Evolutionary conservation across 1,284 basidiomycete species (phyloP).

Genomic region (Fistulina hepatica): DNA sequence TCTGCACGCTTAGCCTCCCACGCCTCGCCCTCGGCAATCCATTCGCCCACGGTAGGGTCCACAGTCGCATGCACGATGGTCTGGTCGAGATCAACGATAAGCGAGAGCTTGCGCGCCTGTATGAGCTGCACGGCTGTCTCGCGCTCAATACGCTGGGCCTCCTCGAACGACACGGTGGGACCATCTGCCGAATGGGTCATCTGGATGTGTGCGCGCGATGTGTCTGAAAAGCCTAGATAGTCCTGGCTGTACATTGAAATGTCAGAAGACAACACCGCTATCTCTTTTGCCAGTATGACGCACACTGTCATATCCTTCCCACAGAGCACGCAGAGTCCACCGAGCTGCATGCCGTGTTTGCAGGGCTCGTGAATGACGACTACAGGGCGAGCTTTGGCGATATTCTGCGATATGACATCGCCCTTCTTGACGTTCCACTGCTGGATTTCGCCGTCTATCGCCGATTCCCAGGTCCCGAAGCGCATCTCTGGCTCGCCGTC

Average conservation of each 20-base stretch:
- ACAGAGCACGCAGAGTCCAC: constrained; percentile 87
- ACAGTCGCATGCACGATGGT: constrained; percentile 98
- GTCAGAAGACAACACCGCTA: constrained; percentile 11
- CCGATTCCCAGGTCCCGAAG: constrained; percentile 81
- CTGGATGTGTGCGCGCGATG: constrained; percentile 70
- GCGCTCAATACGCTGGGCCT: constrained; percentile 81
- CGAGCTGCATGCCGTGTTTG: constrained; percentile 87
- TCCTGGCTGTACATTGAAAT: constrained; percentile 48
- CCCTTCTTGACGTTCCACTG: constrained; percentile 54
- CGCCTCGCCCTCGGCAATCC: constrained; percentile 77
- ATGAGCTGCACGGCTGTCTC: constrained; percentile 75
- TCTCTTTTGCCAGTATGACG: constrained; percentile 22
- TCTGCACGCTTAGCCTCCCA: constrained; percentile 45
- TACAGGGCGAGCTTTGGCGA: constrained; percentile 46
- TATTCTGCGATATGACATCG: constrained; percentile 46
- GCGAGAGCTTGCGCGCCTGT: constrained; percentile 69
- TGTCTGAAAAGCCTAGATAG: constrained; percentile 77
- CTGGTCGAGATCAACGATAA: constrained; percentile 98
- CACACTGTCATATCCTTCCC: constrained; percentile 91
- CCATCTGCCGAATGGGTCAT: constrained; percentile 79
- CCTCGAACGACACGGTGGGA: constrained; percentile 70
- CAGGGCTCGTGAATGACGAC: constrained; percentile 75
- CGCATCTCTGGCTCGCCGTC: constrained; percentile 49
- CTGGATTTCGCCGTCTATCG: constrained; percentile 64
- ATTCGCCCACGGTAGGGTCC: constrained; percentile 96